Evolutionary conservation across 306 rosid genomes (phyloP).

Genomic region (Quercus berberidifolia): DNA sequence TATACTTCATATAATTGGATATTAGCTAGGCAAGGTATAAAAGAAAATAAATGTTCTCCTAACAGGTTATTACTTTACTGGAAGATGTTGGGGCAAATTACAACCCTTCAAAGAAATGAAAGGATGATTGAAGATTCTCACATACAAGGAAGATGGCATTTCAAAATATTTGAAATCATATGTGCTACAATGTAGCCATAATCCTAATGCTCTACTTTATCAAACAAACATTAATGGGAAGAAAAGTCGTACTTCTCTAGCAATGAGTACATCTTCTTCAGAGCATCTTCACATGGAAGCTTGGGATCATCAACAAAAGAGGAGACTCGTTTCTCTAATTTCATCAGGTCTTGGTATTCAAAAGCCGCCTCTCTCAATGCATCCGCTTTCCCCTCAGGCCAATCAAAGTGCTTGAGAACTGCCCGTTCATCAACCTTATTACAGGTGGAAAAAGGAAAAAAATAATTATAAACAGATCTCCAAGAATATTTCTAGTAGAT

Average conservation of each 20-base stretch:
- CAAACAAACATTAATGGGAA: conserved; percentile 14
- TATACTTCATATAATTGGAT: background rate
- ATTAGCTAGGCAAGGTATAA: background rate
- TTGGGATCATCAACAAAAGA: conserved; percentile 82
- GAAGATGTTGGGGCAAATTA: background rate
- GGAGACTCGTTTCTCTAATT: conserved; percentile 79
- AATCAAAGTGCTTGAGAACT: conserved; percentile 97
- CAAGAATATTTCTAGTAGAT: background rate
- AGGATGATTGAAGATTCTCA: background rate
- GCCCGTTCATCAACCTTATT: conserved; percentile 94
- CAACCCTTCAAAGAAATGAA: background rate
- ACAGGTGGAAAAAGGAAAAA: conserved; percentile 17
- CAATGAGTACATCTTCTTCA: conserved; percentile 96
- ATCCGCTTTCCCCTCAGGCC: conserved; percentile 99
- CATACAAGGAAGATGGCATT: background rate
- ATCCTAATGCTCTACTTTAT: background rate
- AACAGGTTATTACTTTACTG: background rate
- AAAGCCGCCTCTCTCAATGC: conserved; percentile 98
- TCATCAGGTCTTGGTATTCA: conserved; percentile 89
- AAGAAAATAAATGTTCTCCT: background rate
- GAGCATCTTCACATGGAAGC: conserved; percentile 76
- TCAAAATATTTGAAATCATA: background rate
- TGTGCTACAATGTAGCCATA: background rate
- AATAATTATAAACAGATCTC: conserved; percentile 5
- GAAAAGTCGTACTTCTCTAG: conserved; percentile 76